Evolutionary conservation across 176 grass and related monocot genomes (phyloP).

Genomic region (Areca catechu): DNA sequence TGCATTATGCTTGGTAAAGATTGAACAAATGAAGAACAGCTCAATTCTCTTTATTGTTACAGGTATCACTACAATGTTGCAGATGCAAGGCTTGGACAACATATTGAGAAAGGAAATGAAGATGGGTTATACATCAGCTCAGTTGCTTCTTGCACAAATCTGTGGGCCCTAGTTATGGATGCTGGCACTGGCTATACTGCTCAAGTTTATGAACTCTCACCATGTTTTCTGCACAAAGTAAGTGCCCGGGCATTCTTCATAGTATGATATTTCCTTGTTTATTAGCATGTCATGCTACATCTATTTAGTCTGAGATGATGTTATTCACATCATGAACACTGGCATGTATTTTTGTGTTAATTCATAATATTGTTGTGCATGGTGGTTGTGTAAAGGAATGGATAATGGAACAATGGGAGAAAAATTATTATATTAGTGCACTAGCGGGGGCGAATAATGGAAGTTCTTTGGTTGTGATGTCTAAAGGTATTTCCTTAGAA

Average conservation of each 20-base stretch:
- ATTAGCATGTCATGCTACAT: no score
- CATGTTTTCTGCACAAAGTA: constrained; percentile 10
- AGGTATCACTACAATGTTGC: constrained; percentile 11
- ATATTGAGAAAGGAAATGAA: constrained; percentile 11
- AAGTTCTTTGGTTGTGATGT: no score
- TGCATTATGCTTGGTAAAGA: background rate
- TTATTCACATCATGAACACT: no score
- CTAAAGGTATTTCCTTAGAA: no score
- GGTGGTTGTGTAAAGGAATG: no score
- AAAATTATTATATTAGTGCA: no score
- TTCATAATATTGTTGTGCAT: no score
- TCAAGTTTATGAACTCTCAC: constrained; percentile 5
- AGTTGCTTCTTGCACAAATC: constrained; percentile 7
- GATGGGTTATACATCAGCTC: constrained; percentile 5
- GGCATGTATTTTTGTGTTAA: no score
- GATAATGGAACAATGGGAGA: no score
- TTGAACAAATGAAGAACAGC: background rate
- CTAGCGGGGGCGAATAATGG: no score
- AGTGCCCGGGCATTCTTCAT: background rate
- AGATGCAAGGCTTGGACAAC: background rate
- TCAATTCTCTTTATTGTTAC: background rate
- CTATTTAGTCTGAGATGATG: no score
- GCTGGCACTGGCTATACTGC: background rate
- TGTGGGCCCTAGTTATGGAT: background rate
- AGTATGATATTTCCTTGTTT: no score